A percentile compares a stretch with the other conserved stretches of the same genome.
phyloP scores from a whole-genome alignment of 1,139 yeast genomes.

The Zygosaccharomyces pseudobailii region DNA sequence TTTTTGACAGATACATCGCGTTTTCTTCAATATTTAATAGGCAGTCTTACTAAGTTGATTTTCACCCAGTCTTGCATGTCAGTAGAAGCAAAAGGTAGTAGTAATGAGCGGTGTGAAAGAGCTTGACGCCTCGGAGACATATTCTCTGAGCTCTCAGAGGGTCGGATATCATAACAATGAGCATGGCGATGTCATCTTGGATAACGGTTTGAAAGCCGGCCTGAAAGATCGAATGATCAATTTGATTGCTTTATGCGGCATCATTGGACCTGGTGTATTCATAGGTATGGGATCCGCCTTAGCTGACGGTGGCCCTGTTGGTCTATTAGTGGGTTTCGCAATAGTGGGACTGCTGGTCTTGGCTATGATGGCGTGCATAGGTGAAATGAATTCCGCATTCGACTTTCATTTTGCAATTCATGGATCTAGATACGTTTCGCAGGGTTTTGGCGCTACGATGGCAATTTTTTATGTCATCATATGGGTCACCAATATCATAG shows the following conservation, averaged over 20 bases:
- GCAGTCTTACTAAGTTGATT: no score
- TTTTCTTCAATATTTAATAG: no score
- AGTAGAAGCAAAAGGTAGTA: not conserved
- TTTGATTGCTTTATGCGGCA: slow-evolving; percentile 69
- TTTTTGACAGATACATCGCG: not conserved
- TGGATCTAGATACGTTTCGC: slow-evolving; percentile 49
- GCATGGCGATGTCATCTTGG: slow-evolving; percentile 28
- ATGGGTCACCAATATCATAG: slow-evolving; percentile 55
- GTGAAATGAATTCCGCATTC: slow-evolving; percentile 51
- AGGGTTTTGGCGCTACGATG: slow-evolving; percentile 54
- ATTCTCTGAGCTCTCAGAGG: not conserved
- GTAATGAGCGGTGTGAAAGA: not conserved
- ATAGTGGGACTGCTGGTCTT: slow-evolving; percentile 53
- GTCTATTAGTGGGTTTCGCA: slow-evolving; percentile 54
- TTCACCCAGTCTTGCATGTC: no score
- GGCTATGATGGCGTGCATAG: slow-evolving; percentile 54
- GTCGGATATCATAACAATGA: slow-evolving; percentile 26
- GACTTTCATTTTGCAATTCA: slow-evolving; percentile 54
- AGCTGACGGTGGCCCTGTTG: slow-evolving; percentile 61
- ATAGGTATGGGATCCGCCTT: slow-evolving; percentile 62
- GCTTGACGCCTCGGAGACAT: not conserved
- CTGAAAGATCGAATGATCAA: slow-evolving; percentile 36
- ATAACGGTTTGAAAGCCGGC: slow-evolving; percentile 34
- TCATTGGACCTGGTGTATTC: slow-evolving; percentile 66
- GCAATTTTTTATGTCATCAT: slow-evolving; percentile 53